Base-by-base conservation (phyloP, 768 basidiomycete species). In the Trametopsis cervina region DNA sequence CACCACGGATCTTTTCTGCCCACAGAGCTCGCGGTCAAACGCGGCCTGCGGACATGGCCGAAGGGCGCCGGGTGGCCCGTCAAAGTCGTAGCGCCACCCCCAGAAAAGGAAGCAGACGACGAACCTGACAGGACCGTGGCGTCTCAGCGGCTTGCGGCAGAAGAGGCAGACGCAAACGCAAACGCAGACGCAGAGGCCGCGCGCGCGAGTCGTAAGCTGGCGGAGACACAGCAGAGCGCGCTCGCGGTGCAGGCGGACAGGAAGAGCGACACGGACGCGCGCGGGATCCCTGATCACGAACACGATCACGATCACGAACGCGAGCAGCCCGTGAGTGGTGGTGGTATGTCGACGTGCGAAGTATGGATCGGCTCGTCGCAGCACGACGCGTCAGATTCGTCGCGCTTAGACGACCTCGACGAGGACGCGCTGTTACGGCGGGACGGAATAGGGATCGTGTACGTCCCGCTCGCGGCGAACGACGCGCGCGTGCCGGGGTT, bases 351-450 rank as follows among this genome's bases (percentile, higher is more conserved):
- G 21, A 21, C 56, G 17, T 61, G 60, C 45, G 60, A 61, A 37
- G 57, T 61, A 5, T 61, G 60, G 60, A 61, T 61, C 15, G 60
- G 60, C 5, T 59, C 60, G 11, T 61, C 60, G 6, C 42, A 51
- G 29, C 17, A 54, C 12, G 13, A 50, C 26, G 54, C 53, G 13
- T 42, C 46, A 12, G 48, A 46, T 5, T 52, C 57, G 4, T 54
- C 57, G 6, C 56, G 60, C 18, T 50, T 61, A 13, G 60, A 61
- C 39, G 60, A 61, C 29, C 54, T 61, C 20, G 60, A 61, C 44
- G 60, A 61, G 33, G 60, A 53, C 4, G 57, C 60, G 11, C 54
- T 61, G 2, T 47, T 61, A 22, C 43, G 24, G 24, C 56, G 57
- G 1, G 60, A 61, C 39, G 60, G 60, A 12, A 57, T 61, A 26